Evolutionary conservation across 768 basidiomycete species (phyloP).

Genomic region (Rhodotorula babjevae): DNA sequence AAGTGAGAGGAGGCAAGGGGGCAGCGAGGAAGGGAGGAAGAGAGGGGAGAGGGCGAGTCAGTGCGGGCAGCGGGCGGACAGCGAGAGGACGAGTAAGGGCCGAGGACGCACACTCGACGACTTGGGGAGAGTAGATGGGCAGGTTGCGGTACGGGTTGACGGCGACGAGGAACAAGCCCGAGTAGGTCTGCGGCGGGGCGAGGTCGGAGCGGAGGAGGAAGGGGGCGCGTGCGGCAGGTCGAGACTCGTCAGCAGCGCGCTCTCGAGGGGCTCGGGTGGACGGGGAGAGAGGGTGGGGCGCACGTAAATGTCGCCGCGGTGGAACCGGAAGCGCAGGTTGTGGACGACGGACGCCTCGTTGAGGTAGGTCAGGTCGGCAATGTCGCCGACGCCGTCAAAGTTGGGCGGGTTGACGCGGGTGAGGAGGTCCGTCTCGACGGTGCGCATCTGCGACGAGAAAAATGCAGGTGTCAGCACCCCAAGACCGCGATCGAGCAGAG

Average conservation of each 20-base stretch:
- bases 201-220: no score
- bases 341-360: conserved; percentile 99
- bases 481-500: no score
- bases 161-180: conserved; percentile 93
- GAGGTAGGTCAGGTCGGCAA: conserved; percentile 93
- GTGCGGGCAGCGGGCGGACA: not conserved
- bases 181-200: conserved; percentile 64
- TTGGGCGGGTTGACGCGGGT: conserved; percentile 42
- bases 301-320: conserved; percentile 86
- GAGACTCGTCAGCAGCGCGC: no score
- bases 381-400: conserved; percentile 95
- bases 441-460: conserved; percentile 2
- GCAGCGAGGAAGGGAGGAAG: no score
- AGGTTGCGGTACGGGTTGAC: conserved; percentile 94
- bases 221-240: no score
- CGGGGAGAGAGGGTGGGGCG: conserved; percentile 45
- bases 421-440: conserved; percentile 25
- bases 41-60: not conserved
- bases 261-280: not conserved
- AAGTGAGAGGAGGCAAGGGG: no score
- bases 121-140: conserved; percentile 82
- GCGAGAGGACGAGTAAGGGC: not conserved
- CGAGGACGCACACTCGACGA: conserved; percentile 61
- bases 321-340: conserved; percentile 85
- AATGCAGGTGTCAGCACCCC: not conserved